Evolutionary conservation across 2,329 filamentous ascomycete species (phyloP).

Genomic region (Apiospora marii): DNA sequence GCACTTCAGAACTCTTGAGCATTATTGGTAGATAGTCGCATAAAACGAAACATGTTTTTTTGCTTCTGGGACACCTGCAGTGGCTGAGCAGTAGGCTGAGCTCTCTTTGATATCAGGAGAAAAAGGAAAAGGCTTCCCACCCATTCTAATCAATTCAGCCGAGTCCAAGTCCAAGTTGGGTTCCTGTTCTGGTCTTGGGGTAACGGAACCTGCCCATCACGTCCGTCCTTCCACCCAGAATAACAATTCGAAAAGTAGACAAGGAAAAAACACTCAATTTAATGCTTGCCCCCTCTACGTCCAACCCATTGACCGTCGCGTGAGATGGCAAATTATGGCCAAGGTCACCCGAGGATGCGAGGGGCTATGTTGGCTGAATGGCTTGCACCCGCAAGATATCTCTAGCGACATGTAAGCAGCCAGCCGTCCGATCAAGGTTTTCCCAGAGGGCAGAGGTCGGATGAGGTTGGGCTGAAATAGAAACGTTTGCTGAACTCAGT

Average conservation of each 20-base stretch:
- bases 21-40: neutral
- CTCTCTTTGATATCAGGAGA: neutral
- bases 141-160: neutral
- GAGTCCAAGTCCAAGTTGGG: slow-evolving; percentile 2
- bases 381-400: neutral
- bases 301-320: neutral
- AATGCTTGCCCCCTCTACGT: neutral
- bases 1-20: neutral
- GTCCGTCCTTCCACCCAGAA: neutral
- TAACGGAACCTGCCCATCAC: neutral
- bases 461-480: slow-evolving; percentile 7
- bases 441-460: neutral
- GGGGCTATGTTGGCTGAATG: neutral
- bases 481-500: slow-evolving; percentile 1
- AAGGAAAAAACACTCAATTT: neutral
- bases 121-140: neutral
- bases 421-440: slow-evolving; percentile 15
- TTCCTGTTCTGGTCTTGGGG: neutral
- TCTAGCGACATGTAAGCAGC: neutral
- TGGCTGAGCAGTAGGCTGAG: slow-evolving; percentile 1
- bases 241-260: neutral
- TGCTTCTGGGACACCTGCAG: neutral
- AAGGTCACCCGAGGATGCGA: neutral
- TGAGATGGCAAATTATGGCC: neutral
- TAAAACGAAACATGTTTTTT: slow-evolving; percentile 2